Evolutionary conservation across 352 stramenopile species (phyloP).

Genomic region (Pythium biforme): DNA sequence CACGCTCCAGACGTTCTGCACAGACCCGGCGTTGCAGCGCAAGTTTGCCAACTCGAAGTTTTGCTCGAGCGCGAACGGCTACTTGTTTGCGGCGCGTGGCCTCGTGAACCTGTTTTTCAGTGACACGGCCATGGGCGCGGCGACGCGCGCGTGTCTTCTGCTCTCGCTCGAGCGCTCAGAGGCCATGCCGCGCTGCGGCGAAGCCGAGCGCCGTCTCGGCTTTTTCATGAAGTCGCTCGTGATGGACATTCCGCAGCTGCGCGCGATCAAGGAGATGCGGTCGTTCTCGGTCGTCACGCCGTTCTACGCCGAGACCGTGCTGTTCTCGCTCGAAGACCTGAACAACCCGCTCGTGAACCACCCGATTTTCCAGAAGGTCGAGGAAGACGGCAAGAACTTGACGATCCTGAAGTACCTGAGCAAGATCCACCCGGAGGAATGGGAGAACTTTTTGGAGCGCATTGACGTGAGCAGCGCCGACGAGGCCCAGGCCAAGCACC

Average conservation of each 20-base stretch:
- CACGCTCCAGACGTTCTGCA: constrained; percentile 62
- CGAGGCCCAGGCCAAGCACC: constrained; percentile 60
- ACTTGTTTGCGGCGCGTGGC: constrained; percentile 68
- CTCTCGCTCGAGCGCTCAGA: constrained; percentile 33
- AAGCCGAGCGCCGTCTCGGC: constrained; percentile 81
- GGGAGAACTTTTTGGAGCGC: constrained; percentile 86
- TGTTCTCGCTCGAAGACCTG: constrained; percentile 86
- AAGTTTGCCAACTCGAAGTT: constrained; percentile 85
- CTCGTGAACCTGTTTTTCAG: constrained; percentile 78
- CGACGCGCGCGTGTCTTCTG: constrained; percentile 34
- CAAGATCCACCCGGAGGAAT: constrained; percentile 86
- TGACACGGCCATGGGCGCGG: constrained; percentile 74
- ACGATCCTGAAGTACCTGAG: constrained; percentile 89
- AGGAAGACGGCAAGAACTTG: constrained; percentile 77
- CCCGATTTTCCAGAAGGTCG: constrained; percentile 70
- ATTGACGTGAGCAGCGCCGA: constrained; percentile 70
- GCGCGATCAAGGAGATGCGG: constrained; percentile 77
- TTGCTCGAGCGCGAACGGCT: constrained; percentile 73
- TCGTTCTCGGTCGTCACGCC: constrained; percentile 89
- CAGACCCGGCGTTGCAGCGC: constrained; percentile 53
- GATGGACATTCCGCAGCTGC: constrained; percentile 82
- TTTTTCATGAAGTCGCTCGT: constrained; percentile 86
- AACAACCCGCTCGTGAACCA: constrained; percentile 77
- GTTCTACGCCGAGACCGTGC: constrained; percentile 86
- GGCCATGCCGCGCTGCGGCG: constrained; percentile 69